Percentiles rank a stretch among this genome's conserved stretches.
phyloP scores from a whole-genome alignment of 257 asterid species.

The Solanum chmielewskii region DNA sequence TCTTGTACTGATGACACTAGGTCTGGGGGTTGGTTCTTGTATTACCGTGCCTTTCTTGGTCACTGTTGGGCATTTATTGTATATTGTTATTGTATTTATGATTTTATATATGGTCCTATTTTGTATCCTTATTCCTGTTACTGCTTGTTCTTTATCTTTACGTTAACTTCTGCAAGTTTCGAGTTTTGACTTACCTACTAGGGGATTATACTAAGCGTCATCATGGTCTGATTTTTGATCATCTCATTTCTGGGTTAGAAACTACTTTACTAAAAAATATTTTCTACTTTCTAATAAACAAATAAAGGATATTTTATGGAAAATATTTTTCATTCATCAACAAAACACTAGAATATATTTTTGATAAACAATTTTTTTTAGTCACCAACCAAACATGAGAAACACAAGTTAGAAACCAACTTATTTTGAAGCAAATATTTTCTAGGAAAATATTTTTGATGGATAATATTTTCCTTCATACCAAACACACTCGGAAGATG shows the following conservation, averaged over 20 bases:
- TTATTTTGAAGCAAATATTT: neutral
- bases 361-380: no score
- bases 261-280: no score
- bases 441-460: neutral
- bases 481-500: neutral
- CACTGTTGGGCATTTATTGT: no score
- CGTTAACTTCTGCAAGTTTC: neutral
- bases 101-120: neutral
- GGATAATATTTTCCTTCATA: neutral
- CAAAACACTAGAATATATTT: neutral
- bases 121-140: neutral
- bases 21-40: neutral
- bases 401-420: neutral
- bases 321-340: neutral
- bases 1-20: neutral
- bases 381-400: neutral
- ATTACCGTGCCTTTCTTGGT: neutral
- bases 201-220: neutral
- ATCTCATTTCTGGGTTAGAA: neutral
- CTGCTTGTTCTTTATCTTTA: neutral
- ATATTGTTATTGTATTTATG: neutral
- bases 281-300: neutral
- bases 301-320: no score
- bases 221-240: neutral
- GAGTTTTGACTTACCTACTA: neutral